Evolutionary conservation across 208 protist species (phyloP).

Genomic region (Acanthamoeba culbertsoni): DNA sequence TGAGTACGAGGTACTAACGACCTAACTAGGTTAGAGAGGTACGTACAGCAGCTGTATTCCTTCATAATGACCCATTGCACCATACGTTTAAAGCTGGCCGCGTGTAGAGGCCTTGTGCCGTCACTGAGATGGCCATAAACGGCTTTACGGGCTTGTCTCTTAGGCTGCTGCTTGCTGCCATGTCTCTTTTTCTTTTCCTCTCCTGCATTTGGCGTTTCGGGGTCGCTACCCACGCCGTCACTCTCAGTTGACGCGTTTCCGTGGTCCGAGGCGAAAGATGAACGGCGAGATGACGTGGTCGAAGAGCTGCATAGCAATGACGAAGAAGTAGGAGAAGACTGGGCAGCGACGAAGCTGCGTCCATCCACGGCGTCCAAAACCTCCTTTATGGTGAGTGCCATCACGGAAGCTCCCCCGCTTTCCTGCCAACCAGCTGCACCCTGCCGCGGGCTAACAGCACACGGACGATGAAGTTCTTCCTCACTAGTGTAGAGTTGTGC

Average conservation of each 20-base stretch:
- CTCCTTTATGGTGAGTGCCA: too few species aligned
- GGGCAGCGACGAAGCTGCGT: background rate
- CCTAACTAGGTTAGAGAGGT: background rate
- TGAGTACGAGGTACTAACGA: too few species aligned
- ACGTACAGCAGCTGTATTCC: background rate
- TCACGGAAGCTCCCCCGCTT: too few species aligned
- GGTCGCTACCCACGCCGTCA: background rate
- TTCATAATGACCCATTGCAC: constrained; percentile 36
- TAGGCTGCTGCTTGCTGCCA: background rate
- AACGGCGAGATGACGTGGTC: background rate
- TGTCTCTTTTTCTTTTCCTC: background rate
- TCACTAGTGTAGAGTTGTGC: too few species aligned
- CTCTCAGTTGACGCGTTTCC: background rate
- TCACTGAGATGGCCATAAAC: background rate
- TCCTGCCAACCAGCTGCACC: too few species aligned
- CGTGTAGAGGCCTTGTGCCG: background rate
- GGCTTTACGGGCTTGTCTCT: background rate
- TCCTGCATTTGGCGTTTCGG: background rate
- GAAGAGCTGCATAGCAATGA: background rate
- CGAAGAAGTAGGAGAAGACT: background rate
- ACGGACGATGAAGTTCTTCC: too few species aligned
- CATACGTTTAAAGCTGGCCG: background rate
- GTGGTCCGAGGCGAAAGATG: background rate
- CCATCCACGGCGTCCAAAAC: too few species aligned
- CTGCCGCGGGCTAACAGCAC: too few species aligned